Evolutionary conservation across 1,139 yeast species (phyloP).

Genomic region (Candida tropicalis): DNA sequence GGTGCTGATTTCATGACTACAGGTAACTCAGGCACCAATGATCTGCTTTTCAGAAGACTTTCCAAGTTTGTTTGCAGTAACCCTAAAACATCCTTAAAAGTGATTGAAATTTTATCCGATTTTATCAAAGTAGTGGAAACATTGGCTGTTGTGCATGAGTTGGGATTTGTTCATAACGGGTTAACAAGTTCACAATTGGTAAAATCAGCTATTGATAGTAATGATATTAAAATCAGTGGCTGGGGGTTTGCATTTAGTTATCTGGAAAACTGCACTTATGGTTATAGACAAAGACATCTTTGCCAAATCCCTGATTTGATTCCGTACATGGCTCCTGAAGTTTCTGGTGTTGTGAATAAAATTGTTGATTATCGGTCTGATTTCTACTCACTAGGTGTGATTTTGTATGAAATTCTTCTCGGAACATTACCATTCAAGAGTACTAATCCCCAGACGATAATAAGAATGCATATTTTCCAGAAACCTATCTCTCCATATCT

Average conservation of each 20-base stretch:
- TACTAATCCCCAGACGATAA: conserved; percentile 42
- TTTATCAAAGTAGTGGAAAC: conserved; percentile 37
- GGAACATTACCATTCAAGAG: conserved; percentile 51
- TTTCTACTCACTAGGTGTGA: conserved; percentile 53
- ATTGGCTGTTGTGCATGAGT: conserved; percentile 40
- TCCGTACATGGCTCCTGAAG: conserved; percentile 57
- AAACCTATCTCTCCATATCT: conserved; percentile 44
- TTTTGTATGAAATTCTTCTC: conserved; percentile 50
- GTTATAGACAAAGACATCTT: conserved; percentile 32
- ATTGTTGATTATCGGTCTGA: conserved; percentile 54
- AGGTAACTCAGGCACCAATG: conserved; percentile 6
- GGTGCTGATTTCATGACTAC: conserved; percentile 5
- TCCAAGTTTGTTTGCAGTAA: conserved; percentile 16
- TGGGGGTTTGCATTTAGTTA: conserved; percentile 55
- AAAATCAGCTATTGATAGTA: conserved; percentile 24
- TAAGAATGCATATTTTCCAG: conserved; percentile 45
- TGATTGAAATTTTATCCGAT: conserved; percentile 36
- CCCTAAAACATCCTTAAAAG: conserved; percentile 23
- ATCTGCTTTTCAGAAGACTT: conserved; percentile 11
- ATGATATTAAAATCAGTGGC: conserved; percentile 43
- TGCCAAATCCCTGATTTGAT: conserved; percentile 37
- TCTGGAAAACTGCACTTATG: conserved; percentile 45
- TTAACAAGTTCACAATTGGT: conserved; percentile 43
- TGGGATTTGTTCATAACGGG: conserved; percentile 54
- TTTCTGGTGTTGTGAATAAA: conserved; percentile 43